phyloP scores from a whole-genome alignment of 2,329 filamentous ascomycete genomes.

The Aspergillus fumigatus region DNA sequence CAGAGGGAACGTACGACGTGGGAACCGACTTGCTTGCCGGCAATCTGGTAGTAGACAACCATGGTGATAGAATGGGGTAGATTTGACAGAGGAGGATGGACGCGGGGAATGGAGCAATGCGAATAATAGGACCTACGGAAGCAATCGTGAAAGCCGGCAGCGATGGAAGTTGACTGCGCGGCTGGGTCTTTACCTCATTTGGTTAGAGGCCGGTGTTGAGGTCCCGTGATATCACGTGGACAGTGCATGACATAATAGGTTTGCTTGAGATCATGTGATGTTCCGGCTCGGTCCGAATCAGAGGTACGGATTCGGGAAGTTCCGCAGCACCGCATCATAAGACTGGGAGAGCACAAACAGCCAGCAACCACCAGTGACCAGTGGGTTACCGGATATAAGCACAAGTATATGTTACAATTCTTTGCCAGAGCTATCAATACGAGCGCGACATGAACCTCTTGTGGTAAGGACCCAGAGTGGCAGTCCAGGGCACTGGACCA shows the following conservation, averaged over 20 bases:
- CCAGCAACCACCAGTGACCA: background rate
- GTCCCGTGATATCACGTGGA: background rate
- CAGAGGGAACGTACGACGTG: conserved; percentile 43
- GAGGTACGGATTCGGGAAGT: conserved; percentile 14
- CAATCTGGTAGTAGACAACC: conserved; percentile 50
- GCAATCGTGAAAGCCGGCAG: conserved; percentile 9
- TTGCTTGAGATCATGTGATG: conserved; percentile 15
- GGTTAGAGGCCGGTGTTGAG: conserved; percentile 2
- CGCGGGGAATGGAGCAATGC: conserved; percentile 21
- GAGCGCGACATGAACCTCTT: background rate
- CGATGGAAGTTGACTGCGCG: conserved; percentile 16
- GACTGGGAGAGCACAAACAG: too few relatives aligned
- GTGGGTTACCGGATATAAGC: background rate
- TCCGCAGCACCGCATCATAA: background rate
- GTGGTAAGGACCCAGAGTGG: background rate
- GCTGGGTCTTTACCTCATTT: conserved; percentile 5
- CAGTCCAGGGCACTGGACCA: conserved; percentile 1
- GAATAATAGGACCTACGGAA: conserved; percentile 22
- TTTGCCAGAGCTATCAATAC: background rate
- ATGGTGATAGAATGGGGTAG: conserved; percentile 36
- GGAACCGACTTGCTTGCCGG: conserved; percentile 50
- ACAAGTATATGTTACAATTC: background rate
- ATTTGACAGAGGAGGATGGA: conserved; percentile 18
- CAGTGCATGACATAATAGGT: background rate
- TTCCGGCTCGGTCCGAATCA: conserved; percentile 14